phyloP scores from a whole-genome alignment of 352 stramenopile genomes.

The Pythium biforme region DNA sequence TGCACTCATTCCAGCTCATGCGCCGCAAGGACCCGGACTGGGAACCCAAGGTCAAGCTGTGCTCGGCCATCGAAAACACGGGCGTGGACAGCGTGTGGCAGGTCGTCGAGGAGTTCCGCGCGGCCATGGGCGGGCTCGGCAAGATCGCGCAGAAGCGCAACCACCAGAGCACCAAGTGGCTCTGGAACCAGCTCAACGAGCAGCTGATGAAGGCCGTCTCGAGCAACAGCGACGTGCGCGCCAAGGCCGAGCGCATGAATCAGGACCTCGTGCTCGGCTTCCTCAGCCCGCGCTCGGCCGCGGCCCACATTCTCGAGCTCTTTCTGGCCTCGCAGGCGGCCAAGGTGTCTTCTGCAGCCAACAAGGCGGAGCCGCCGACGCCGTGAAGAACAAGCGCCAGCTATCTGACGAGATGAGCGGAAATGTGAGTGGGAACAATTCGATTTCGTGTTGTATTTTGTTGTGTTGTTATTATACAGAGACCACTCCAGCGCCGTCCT shows the following conservation, averaged over 20 bases:
- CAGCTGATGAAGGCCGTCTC: constrained; percentile 70
- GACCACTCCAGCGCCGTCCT: not conserved
- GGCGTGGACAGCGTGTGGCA: constrained; percentile 74
- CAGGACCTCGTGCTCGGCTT: constrained; percentile 62
- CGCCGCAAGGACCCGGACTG: constrained; percentile 81
- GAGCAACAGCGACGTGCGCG: constrained; percentile 39
- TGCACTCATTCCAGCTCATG: constrained; percentile 82
- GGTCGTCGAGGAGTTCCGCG: constrained; percentile 58
- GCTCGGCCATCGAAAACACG: constrained; percentile 63
- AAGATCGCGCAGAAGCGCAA: constrained; percentile 78
- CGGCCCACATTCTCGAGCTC: constrained; percentile 53
- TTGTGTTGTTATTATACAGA: constrained; percentile 20
- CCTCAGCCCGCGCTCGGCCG: constrained; percentile 63
- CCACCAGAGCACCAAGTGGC: constrained; percentile 73
- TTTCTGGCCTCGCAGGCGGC: constrained; percentile 48
- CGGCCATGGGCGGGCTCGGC: constrained; percentile 49
- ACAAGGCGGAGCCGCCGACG: not conserved
- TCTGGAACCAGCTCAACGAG: constrained; percentile 79
- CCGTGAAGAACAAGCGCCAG: not conserved
- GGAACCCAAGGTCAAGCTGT: constrained; percentile 77
- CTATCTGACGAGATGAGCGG: not conserved
- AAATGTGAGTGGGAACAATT: not conserved
- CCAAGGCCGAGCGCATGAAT: constrained; percentile 55
- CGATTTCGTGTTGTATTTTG: constrained; percentile 13
- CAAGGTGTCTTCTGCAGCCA: not conserved